These are phyloP conservation scores for Bipolaris gigantea DNA, from an alignment of 2,329 filamentous ascomycete species.

Conservation along the genomic window DNA sequence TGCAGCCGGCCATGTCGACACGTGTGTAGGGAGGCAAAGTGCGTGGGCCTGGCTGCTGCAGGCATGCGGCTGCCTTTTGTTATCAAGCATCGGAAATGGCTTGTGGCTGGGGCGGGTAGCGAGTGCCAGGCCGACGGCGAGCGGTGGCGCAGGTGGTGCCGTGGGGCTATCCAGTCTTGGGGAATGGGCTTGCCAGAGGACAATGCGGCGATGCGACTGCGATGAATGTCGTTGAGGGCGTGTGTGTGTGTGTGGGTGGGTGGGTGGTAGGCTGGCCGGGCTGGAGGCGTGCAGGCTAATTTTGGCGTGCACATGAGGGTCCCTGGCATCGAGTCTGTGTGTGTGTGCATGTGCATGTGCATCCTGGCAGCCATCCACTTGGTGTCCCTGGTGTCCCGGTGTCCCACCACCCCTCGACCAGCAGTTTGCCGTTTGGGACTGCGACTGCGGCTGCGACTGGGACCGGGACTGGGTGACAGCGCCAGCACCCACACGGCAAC, in stretches of 20 bases:
- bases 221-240: not conserved
- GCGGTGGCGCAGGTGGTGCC: not conserved
- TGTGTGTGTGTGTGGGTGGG: too few relatives aligned
- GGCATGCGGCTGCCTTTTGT: not conserved
- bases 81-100: not conserved
- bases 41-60: not conserved
- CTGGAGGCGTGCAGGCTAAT: slow-evolving; percentile 8
- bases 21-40: too few relatives aligned
- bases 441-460: not conserved
- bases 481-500: not conserved
- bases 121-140: not conserved
- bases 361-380: slow-evolving; percentile 2
- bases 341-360: not conserved
- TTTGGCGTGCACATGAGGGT: slow-evolving; percentile 17
- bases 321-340: slow-evolving; percentile 8
- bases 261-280: not conserved
- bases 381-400: slow-evolving; percentile 8
- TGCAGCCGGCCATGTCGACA: not conserved
- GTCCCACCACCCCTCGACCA: slow-evolving; percentile 7
- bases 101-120: too few relatives aligned
- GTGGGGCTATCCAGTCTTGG: slow-evolving; percentile 17
- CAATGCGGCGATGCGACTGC: not conserved
- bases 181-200: slow-evolving; percentile 4
- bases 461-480: not conserved
- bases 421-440: slow-evolving; percentile 5